A percentile compares a stretch with the other conserved stretches of the same genome.
These are phyloP conservation scores for Podospora fimiseda DNA, from an alignment of 495 filamentous ascomycete species.

Conservation along the genomic window DNA sequence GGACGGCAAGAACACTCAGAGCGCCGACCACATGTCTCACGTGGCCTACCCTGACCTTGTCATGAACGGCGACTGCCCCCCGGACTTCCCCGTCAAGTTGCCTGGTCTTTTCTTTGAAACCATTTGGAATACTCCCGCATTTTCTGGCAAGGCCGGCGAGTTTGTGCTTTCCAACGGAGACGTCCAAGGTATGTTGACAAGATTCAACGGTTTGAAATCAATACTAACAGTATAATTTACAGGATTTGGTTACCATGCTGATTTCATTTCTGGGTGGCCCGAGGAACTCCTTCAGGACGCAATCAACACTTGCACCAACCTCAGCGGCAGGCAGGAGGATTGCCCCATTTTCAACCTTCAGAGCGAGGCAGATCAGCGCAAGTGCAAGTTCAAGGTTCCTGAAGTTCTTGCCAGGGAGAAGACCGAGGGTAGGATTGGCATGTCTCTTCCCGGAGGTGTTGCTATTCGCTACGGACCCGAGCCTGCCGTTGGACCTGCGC, in stretches of 20 bases:
- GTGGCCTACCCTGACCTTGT: constrained; percentile 72
- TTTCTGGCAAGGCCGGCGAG: constrained; percentile 57
- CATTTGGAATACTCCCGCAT: constrained; percentile 72
- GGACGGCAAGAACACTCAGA: constrained; percentile 64
- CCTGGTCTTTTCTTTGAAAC: constrained; percentile 80
- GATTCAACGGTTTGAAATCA: background rate
- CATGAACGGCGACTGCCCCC: constrained; percentile 70
- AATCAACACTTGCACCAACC: constrained; percentile 50
- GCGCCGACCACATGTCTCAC: constrained; percentile 59
- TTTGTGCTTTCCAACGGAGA: constrained; percentile 86
- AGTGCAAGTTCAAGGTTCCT: constrained; percentile 33
- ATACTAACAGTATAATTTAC: constrained; percentile 11
- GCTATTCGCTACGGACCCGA: constrained; percentile 31
- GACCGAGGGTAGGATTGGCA: constrained; percentile 22
- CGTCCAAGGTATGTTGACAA: constrained; percentile 49
- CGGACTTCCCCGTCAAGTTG: constrained; percentile 61
- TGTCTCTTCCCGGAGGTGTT: constrained; percentile 34
- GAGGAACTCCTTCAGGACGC: constrained; percentile 51
- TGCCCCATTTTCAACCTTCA: constrained; percentile 51
- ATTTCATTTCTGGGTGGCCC: constrained; percentile 83
- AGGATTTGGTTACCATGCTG: constrained; percentile 78
- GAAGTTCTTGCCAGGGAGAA: constrained; percentile 28
- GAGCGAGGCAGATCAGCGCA: constrained; percentile 26
- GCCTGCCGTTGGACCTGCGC: constrained; percentile 23
- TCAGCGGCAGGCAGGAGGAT: constrained; percentile 43